Conservation (phyloP, 495 filamentous ascomycete genomes). For the Penicillium bovifimosum region DNA sequence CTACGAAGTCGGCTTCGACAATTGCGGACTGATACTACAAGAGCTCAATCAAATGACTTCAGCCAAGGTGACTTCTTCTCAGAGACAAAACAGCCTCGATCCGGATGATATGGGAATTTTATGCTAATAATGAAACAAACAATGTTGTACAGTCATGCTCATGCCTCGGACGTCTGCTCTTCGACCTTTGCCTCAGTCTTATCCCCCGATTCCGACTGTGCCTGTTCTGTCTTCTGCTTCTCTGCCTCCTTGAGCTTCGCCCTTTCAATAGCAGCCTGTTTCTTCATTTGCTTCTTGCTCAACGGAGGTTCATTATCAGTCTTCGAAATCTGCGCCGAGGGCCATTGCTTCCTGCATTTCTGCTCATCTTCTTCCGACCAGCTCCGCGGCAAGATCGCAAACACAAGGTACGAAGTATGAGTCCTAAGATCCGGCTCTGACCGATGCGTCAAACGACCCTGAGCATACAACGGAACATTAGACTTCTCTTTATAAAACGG, state of each 20-base stretch:
- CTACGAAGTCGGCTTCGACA: background rate
- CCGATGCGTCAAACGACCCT: conserved; percentile 71
- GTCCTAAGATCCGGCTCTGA: conserved; percentile 86
- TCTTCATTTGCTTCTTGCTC: conserved; percentile 50
- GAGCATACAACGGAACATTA: conserved; percentile 38
- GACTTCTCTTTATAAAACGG: conserved; percentile 1
- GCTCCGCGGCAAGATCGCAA: conserved; percentile 78
- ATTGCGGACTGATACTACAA: background rate
- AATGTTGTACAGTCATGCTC: background rate
- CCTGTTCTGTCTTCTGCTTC: conserved; percentile 44
- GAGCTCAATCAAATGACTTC: background rate
- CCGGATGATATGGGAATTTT: no score
- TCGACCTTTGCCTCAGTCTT: conserved; percentile 7
- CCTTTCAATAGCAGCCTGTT: conserved; percentile 32
- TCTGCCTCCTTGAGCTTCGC: conserved; percentile 29
- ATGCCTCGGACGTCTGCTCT: conserved; percentile 11
- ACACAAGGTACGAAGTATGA: conserved; percentile 92
- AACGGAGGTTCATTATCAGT: conserved; percentile 33
- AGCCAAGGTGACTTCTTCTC: background rate
- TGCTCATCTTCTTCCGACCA: conserved; percentile 83
- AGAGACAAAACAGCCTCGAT: background rate
- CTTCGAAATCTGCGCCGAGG: conserved; percentile 32
- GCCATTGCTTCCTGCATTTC: conserved; percentile 57
- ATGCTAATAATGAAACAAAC: background rate
- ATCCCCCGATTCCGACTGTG: conserved; percentile 20